Evolutionary conservation across 352 stramenopile species (phyloP).

Genomic region (Pythium biforme): DNA sequence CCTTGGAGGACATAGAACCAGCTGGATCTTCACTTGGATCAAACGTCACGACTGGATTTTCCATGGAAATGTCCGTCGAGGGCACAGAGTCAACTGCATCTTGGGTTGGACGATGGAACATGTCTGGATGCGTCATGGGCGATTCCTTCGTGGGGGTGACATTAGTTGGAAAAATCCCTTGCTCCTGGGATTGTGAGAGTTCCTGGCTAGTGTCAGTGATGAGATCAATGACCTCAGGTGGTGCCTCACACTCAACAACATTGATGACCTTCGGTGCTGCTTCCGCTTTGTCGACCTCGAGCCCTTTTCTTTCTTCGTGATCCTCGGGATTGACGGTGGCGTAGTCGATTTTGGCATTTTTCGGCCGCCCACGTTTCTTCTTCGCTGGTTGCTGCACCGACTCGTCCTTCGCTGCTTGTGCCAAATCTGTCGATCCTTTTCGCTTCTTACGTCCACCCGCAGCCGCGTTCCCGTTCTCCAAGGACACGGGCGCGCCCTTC

Average conservation of each 20-base stretch:
- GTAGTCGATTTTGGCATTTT: background rate
- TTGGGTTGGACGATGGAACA: too few relatives aligned
- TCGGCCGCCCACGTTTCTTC: conserved; percentile 12
- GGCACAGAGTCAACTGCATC: background rate
- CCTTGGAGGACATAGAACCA: background rate
- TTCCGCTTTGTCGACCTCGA: background rate
- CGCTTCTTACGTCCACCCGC: background rate
- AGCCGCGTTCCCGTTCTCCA: background rate
- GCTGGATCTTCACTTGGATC: too few relatives aligned
- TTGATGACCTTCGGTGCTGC: background rate
- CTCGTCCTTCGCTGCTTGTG: background rate
- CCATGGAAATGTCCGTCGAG: background rate
- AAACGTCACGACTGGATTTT: too few relatives aligned
- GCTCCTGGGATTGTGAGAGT: conserved; percentile 1
- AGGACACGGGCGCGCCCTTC: background rate
- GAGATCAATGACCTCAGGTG: conserved; percentile 11
- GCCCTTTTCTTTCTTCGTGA: background rate
- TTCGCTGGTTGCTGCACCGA: background rate
- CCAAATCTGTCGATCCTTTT: conserved; percentile 11
- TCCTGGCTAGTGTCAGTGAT: conserved; percentile 9
- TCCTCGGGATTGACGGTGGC: background rate
- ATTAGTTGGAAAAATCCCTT: background rate
- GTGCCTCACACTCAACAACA: background rate
- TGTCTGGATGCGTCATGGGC: too few relatives aligned
- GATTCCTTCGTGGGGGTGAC: too few relatives aligned